A percentile compares a stretch with the other conserved stretches of the same genome.
These are phyloP conservation scores for Candida sonorensis DNA, from an alignment of 805 yeast species.

Conservation along the genomic window DNA sequence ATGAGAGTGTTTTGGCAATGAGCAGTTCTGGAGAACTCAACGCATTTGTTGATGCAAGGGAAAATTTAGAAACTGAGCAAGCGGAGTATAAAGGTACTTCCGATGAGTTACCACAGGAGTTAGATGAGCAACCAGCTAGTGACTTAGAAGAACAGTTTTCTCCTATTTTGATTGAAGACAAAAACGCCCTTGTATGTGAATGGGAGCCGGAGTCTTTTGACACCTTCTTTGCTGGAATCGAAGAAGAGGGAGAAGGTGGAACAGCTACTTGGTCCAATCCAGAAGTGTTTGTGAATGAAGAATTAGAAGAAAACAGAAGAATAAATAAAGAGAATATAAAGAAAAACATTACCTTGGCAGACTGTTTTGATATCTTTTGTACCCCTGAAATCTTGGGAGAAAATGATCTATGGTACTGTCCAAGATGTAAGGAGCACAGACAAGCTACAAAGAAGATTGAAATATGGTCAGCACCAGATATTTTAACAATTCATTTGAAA, in stretches of 20 bases:
- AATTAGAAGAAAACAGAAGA: constrained; percentile 41
- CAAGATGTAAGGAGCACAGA: constrained; percentile 78
- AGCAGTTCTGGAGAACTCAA: neutral
- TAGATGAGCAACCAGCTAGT: constrained; percentile 1
- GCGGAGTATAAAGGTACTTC: neutral
- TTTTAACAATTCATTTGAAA: constrained; percentile 82
- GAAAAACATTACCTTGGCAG: constrained; percentile 52
- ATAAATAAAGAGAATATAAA: constrained; percentile 23
- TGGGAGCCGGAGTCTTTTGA: constrained; percentile 49
- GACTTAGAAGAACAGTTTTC: constrained; percentile 4
- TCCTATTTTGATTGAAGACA: constrained; percentile 22
- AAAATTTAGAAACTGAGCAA: neutral
- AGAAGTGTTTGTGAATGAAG: constrained; percentile 43
- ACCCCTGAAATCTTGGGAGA: constrained; percentile 80
- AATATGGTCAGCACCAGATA: constrained; percentile 91
- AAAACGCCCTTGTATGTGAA: constrained; percentile 52
- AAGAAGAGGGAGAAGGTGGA: constrained; percentile 39
- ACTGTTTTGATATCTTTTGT: constrained; percentile 70
- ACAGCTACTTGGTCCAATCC: constrained; percentile 52
- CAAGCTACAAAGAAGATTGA: constrained; percentile 89
- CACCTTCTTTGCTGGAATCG: constrained; percentile 44
- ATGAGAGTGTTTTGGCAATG: too few species aligned
- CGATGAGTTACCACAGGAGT: constrained; percentile 1
- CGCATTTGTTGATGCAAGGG: neutral
- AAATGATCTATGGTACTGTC: constrained; percentile 92